phyloP scores from a whole-genome alignment of 164 flowering plant genomes.

The Liriodendron chinense region DNA sequence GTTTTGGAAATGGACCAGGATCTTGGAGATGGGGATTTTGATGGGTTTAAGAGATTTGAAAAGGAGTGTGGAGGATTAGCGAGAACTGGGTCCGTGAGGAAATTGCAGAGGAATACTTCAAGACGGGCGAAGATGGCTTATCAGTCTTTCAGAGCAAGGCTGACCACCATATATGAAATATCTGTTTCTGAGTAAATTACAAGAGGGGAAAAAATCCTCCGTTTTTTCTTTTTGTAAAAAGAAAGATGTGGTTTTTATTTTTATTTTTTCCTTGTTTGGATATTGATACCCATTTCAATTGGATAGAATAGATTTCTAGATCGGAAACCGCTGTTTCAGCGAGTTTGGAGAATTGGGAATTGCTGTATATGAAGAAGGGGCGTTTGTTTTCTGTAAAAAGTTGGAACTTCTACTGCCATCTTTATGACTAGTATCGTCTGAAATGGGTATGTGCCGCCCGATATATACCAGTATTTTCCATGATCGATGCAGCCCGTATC shows the following conservation, averaged over 20 bases:
- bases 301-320: no score
- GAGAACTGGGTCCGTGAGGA: conserved; percentile 36
- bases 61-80: conserved; percentile 3
- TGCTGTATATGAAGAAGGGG: background rate
- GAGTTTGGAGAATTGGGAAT: background rate
- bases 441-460: no score
- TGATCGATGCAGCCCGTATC: no score
- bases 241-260: background rate
- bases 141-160: conserved; percentile 42
- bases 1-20: background rate
- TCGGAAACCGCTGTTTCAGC: no score
- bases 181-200: conserved; percentile 5
- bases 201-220: background rate
- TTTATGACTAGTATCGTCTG: no score
- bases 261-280: background rate
- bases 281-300: background rate
- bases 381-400: no score
- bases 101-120: conserved; percentile 41
- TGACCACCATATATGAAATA: conserved; percentile 58
- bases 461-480: no score
- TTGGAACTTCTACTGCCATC: no score
- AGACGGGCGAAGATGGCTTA: conserved; percentile 37
- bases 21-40: conserved; percentile 6
- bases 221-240: background rate
- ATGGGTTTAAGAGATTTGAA: conserved; percentile 6